Base-by-base conservation (phyloP, 495 filamentous ascomycete genomes). In the Talaromyces proteolyticus region DNA sequence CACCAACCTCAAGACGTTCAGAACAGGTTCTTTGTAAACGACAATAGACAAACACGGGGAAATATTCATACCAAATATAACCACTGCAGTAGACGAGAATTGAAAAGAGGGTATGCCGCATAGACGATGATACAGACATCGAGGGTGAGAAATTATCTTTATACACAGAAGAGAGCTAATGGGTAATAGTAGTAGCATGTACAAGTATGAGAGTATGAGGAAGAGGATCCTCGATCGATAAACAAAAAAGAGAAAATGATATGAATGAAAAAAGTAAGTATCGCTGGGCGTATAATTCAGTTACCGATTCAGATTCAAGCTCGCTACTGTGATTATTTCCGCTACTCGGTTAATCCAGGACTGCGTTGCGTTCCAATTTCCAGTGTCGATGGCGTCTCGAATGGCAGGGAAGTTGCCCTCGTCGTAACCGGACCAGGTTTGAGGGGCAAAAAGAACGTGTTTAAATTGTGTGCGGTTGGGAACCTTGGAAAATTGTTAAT, bases 381-480 rank as follows among this genome's bases (percentile, higher is more conserved):
- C 77, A 2, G 74, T 73, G 54, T 86, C 77, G 46, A 96, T 71
- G 19, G 86, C 83, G 64, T 97, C 93, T 37, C 89, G 77, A 53
- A 97, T 84, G 14, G 80, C 82, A 6, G 93, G 93, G 69, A 97
- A 97, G 53, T 81, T 85, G 0, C 84, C 78, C 41, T 81, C 78
- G 44, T 89, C 82, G 62, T 87, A 82, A 44, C 83, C 83, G 42
- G 82, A 82, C 87, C 89, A 91, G 5, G 79, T 67, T 60, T 89
- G 80, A 12, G 93, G 93, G 0, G 84, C 91, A 57, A 89, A 93
- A 44, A 98, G 55, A 57, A 95, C 79, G 69, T 98, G 94, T 63
- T 93, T 95, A 75, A 89, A 98, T 70, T 96, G 94, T 20, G 87
- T 87, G 53, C 93, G 82, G 59, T 88, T 88, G 24, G 89, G 91